Conservation (phyloP, 371 early-diverging fungal species). For the Circinella umbellata region DNA sequence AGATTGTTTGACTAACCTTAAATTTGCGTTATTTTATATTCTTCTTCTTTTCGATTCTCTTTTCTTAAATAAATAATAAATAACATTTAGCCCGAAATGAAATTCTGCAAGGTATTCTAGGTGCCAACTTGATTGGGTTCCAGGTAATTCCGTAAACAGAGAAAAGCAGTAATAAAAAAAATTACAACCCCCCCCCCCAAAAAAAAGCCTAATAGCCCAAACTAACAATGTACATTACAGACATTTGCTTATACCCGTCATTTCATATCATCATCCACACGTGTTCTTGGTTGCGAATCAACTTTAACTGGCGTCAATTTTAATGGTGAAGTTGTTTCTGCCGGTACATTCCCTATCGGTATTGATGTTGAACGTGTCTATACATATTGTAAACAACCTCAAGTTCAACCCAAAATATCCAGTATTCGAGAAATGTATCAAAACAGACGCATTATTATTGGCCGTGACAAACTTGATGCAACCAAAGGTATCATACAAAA, state of each 20-base stretch:
- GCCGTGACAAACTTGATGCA: slow-evolving; percentile 98
- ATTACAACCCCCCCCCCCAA: too few species aligned
- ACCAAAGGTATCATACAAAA: slow-evolving; percentile 99
- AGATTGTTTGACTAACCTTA: neutral
- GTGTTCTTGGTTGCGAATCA: slow-evolving; percentile 91
- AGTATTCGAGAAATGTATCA: slow-evolving; percentile 85
- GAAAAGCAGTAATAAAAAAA: neutral
- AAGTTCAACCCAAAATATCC: slow-evolving; percentile 75
- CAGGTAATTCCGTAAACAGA: slow-evolving; percentile 55
- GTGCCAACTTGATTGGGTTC: slow-evolving; percentile 91
- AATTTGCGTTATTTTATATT: neutral
- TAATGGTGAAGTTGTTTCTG: slow-evolving; percentile 75
- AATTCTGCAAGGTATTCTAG: slow-evolving; percentile 92
- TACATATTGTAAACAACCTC: slow-evolving; percentile 50
- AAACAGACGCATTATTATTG: slow-evolving; percentile 95
- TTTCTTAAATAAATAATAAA: neutral
- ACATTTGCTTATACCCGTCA: slow-evolving; percentile 98
- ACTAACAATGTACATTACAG: too few species aligned
- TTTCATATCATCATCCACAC: slow-evolving; percentile 92
- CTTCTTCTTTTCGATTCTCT: neutral
- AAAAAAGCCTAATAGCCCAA: too few species aligned
- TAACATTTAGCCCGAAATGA: slow-evolving; percentile 74
- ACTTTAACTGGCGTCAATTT: slow-evolving; percentile 84
- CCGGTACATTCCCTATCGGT: slow-evolving; percentile 98
- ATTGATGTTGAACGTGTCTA: slow-evolving; percentile 84